A percentile compares a stretch with the other conserved stretches of the same genome.
These are phyloP conservation scores for Chaetomium tenue DNA, from an alignment of 495 filamentous ascomycete species.

Conservation along the genomic window DNA sequence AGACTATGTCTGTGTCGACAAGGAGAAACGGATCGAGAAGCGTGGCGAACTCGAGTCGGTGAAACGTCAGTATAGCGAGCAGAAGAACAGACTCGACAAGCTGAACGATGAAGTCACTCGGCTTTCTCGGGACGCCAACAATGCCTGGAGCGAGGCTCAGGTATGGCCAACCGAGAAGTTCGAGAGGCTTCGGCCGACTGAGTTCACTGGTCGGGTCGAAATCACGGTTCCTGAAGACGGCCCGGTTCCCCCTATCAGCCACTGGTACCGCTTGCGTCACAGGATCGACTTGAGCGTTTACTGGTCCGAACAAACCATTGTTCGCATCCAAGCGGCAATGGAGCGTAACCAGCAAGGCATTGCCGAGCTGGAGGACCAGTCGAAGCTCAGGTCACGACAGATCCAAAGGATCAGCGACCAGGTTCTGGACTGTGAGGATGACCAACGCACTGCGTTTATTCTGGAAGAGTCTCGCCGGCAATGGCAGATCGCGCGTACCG, in stretches of 20 bases:
- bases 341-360: neutral
- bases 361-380: slow-evolving; percentile 3
- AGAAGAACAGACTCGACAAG: neutral
- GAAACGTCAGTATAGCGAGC: slow-evolving; percentile 1
- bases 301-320: neutral
- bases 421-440: neutral
- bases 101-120: slow-evolving; percentile 6
- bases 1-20: slow-evolving; percentile 18
- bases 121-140: neutral
- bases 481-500: neutral
- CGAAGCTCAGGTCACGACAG: neutral
- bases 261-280: slow-evolving; percentile 5
- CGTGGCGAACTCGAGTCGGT: neutral
- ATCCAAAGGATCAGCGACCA: neutral
- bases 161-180: neutral
- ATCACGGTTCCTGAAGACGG: slow-evolving; percentile 8
- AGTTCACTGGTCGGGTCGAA: neutral
- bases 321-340: neutral
- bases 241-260: slow-evolving; percentile 5
- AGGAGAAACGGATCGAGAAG: neutral
- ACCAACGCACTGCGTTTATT: neutral
- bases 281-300: neutral
- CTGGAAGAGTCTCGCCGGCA: neutral
- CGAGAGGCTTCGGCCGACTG: slow-evolving; percentile 3
- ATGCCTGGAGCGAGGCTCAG: neutral